Evolutionary conservation across 192 early-diverging fungal species (phyloP), one percentile per base, ranked within the genome.

Genomic region (Coemansia interrupta): DNA sequence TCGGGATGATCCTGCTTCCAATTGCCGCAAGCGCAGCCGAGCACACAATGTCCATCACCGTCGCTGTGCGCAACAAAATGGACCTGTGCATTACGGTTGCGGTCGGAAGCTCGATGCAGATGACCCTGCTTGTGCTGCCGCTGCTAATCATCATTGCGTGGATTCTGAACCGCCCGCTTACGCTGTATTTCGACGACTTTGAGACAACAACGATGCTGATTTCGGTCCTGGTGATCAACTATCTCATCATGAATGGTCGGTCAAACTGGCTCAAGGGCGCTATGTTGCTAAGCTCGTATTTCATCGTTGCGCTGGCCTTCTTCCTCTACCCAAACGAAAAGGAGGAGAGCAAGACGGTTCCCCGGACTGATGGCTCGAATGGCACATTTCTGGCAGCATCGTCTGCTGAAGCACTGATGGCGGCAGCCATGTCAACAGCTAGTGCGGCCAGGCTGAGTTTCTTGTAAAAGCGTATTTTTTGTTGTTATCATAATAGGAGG

Each of bases 241-340:
- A 87, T 60, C 67, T 89, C 52, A 87, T 89, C 53, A 83, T 85
- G 68, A 92, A 94, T 70, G 93, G 94, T 18, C 69, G 88, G 48
- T 89, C 88, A 18, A 94, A 97, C 71, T 97, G 92, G 92, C 74
- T 97, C 56, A 93, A 97, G 68, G 95, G 93, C 24, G 76, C 82
- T 11, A 90, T 96, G 89, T 63, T 97, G 41, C 66, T 93, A 45
- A 79, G 75, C 17, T 86, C 89, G 1, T 97, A 97, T 68, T 54
- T 87, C 15, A 90, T 97, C 24, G 78, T 97, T 14, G 88, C 87
- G 19, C 71, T 91, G 26, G 89, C 90, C 8, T 91, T 93, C 61
- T 92, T 78, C 68, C 84, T 88, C 60, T 89, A 89, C 47, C 87
- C 87, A 1, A 47, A 56, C 39, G 70, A 73, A 18, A 43, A 66